Evolutionary conservation across 257 asterid species (phyloP).

Genomic region (Fraxinus anomala): DNA sequence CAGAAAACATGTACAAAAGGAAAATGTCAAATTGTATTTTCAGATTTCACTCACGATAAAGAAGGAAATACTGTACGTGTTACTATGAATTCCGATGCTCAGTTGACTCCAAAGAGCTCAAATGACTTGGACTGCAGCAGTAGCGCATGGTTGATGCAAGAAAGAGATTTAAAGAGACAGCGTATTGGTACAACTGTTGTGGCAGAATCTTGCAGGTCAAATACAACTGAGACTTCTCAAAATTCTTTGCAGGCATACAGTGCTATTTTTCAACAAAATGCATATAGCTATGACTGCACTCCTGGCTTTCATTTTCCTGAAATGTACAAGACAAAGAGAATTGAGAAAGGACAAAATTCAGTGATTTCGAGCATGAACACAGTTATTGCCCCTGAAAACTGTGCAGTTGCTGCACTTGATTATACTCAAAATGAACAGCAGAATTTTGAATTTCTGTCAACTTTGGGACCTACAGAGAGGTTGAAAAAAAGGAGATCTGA

Average conservation of each 20-base stretch:
- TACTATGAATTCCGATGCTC: conserved; percentile 24
- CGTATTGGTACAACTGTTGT: conserved; percentile 30
- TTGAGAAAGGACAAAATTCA: conserved; percentile 41
- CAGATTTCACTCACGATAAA: conserved; percentile 68
- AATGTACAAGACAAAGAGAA: conserved; percentile 64
- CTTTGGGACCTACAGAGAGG: conserved; percentile 49
- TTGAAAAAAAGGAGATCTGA: conserved; percentile 53
- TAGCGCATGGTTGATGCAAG: conserved; percentile 38
- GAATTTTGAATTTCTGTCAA: conserved; percentile 34
- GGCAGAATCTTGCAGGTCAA: conserved; percentile 47
- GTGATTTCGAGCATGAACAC: conserved; percentile 39
- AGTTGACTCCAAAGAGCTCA: conserved; percentile 33
- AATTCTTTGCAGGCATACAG: conserved; percentile 55
- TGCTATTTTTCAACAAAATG: conserved; percentile 34
- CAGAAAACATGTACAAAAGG: conserved; percentile 47
- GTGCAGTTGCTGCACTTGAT: conserved; percentile 27
- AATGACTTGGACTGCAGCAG: conserved; percentile 44
- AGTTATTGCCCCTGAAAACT: conserved; percentile 26
- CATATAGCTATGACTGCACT: conserved; percentile 27
- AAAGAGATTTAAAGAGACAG: conserved; percentile 52
- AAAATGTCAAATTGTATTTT: conserved; percentile 68
- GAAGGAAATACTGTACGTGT: conserved; percentile 43
- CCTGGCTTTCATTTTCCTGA: conserved; percentile 52
- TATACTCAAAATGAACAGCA: conserved; percentile 37
- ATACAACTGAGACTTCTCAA: conserved; percentile 38